A percentile compares a stretch with the other conserved stretches of the same genome.
phyloP scores from a whole-genome alignment of 208 protist species.

The Trypanosoma theileri region DNA sequence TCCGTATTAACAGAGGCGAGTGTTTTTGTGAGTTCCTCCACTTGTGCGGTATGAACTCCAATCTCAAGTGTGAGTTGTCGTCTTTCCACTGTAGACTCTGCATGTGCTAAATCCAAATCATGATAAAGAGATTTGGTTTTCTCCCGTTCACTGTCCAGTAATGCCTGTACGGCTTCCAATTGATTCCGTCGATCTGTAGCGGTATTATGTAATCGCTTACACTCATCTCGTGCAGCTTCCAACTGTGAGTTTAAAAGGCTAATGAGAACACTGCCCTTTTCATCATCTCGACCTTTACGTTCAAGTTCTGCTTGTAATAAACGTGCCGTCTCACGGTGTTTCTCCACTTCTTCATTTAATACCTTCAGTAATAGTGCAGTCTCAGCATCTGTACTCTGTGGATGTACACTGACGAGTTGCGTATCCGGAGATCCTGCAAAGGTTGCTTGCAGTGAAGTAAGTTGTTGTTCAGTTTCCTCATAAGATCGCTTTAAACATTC shows the following conservation, averaged over 20 bases:
- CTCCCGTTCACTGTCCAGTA: slow-evolving; percentile 54
- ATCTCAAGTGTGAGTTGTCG: slow-evolving; percentile 75
- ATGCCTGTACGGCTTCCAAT: slow-evolving; percentile 44
- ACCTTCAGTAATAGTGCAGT: slow-evolving; percentile 76
- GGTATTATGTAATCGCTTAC: slow-evolving; percentile 61
- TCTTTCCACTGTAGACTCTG: slow-evolving; percentile 60
- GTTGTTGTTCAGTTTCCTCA: slow-evolving; percentile 34
- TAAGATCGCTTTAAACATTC: slow-evolving; percentile 30
- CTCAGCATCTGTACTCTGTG: slow-evolving; percentile 60
- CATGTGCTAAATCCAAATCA: slow-evolving; percentile 47
- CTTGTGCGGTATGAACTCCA: slow-evolving; percentile 68
- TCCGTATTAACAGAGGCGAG: slow-evolving; percentile 37
- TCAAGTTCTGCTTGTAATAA: slow-evolving; percentile 62
- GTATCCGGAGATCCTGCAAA: slow-evolving; percentile 7
- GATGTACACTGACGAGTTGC: slow-evolving; percentile 17
- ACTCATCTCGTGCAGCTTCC: slow-evolving; percentile 74
- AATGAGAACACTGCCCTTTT: slow-evolving; percentile 83
- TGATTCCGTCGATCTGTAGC: slow-evolving; percentile 43
- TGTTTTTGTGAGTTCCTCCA: slow-evolving; percentile 53
- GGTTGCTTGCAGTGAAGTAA: slow-evolving; percentile 24
- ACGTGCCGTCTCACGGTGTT: slow-evolving; percentile 60
- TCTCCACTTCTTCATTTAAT: slow-evolving; percentile 72
- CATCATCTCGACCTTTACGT: slow-evolving; percentile 69
- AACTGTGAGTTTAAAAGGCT: slow-evolving; percentile 85
- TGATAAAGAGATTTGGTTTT: slow-evolving; percentile 39